phyloP scores from a whole-genome alignment of 345 rosid genomes.

The Pistacia atlantica region DNA sequence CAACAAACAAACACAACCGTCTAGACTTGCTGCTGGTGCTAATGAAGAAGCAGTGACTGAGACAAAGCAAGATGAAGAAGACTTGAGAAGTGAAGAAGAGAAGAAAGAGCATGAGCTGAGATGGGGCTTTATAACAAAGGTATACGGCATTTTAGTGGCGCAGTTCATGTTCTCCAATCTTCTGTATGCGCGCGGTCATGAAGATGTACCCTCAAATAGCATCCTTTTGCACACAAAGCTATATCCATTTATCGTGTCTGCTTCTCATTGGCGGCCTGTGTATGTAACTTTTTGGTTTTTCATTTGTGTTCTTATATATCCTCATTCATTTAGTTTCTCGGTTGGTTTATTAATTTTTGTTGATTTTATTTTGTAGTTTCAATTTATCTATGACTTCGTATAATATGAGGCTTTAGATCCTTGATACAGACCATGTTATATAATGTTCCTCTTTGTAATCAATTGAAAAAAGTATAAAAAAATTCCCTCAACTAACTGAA shows the following conservation, averaged over 20 bases:
- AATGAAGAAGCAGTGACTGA: not conserved
- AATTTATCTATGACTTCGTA: too few relatives aligned
- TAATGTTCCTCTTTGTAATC: too few relatives aligned
- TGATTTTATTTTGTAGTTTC: too few relatives aligned
- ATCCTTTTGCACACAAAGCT: too few relatives aligned
- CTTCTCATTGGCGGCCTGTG: not conserved
- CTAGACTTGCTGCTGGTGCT: not conserved
- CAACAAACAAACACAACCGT: not conserved
- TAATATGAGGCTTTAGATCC: too few relatives aligned
- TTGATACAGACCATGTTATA: too few relatives aligned
- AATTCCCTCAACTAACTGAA: too few relatives aligned
- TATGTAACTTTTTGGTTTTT: not conserved
- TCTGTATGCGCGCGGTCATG: not conserved
- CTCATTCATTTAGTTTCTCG: not conserved
- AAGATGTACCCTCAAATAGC: not conserved
- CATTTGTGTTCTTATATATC: not conserved
- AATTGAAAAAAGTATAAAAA: too few relatives aligned
- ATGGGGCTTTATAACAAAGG: not conserved
- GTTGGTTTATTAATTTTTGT: too few relatives aligned
- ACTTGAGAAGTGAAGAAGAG: not conserved
- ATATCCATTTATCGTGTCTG: not conserved
- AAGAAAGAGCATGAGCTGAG: not conserved
- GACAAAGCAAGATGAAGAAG: not conserved
- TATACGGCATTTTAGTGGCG: not conserved
- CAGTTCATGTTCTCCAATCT: not conserved